These are phyloP conservation scores for Gonapodya prolifera DNA, from an alignment of 192 early-diverging fungal genomes.

Conservation along the genomic window DNA sequence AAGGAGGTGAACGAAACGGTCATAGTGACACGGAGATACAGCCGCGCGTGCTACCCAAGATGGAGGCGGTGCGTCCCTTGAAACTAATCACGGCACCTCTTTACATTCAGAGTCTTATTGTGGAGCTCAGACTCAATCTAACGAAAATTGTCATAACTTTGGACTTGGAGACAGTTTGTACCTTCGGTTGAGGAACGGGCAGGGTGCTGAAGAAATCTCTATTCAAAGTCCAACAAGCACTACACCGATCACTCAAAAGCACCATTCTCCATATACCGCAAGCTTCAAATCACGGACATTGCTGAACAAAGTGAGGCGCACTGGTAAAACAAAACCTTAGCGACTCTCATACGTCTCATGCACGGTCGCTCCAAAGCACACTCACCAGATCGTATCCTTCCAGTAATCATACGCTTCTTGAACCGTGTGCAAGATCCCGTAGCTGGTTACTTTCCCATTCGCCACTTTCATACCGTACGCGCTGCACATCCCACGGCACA, in stretches of 20 bases:
- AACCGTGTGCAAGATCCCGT: neutral
- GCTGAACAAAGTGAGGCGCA: neutral
- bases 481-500: neutral
- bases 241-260: neutral
- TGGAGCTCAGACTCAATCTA: no score
- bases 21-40: no score
- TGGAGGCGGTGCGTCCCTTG: no score
- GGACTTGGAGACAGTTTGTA: no score
- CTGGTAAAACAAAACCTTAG: neutral
- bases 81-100: no score
- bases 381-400: neutral
- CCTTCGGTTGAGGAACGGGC: no score
- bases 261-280: neutral
- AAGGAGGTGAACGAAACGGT: no score
- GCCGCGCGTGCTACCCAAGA: no score
- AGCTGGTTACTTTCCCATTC: neutral
- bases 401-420: neutral
- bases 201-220: no score
- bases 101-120: no score
- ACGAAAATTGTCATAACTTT: no score
- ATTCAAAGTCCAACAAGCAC: neutral
- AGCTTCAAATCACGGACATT: neutral
- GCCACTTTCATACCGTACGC: neutral
- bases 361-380: neutral
- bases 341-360: neutral